Conservation (phyloP, 805 yeast genomes). For the Wickerhamia fluorescens region DNA sequence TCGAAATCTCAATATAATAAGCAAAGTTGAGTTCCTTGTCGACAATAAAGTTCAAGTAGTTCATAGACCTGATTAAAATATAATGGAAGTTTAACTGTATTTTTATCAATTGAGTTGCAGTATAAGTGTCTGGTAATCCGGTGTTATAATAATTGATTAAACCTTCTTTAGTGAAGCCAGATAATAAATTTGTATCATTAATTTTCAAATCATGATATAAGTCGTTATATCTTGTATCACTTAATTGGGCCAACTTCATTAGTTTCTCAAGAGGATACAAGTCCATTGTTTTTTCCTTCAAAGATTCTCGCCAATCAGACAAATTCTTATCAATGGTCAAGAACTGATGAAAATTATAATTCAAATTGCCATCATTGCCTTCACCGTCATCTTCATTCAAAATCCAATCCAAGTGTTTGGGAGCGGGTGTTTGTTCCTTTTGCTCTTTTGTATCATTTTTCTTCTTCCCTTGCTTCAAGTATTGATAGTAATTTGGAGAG, state of each 20-base stretch:
- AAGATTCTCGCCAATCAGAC: conserved; percentile 32
- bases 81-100: conserved; percentile 40
- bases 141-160: conserved; percentile 17
- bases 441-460: conserved; percentile 16
- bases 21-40: conserved; percentile 32
- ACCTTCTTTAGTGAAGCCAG: conserved; percentile 10
- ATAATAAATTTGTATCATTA: conserved; percentile 1
- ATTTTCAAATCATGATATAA: conserved; percentile 23
- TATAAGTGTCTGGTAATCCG: conserved; percentile 32
- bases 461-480: conserved; percentile 20
- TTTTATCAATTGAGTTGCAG: conserved; percentile 33
- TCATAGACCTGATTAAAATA: conserved; percentile 34
- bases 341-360: conserved; percentile 38
- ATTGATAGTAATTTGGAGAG: conserved; percentile 39
- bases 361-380: conserved; percentile 41
- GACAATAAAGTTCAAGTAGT: conserved; percentile 36
- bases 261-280: conserved; percentile 9
- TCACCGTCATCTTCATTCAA: conserved; percentile 42
- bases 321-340: conserved; percentile 36
- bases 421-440: conserved; percentile 13
- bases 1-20: conserved; percentile 28
- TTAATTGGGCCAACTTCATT: conserved; percentile 24
- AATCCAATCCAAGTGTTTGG: conserved; percentile 31
- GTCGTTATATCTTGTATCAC: conserved; percentile 15
- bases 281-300: conserved; percentile 21